A percentile compares a stretch with the other conserved stretches of the same genome.
phyloP scores from a whole-genome alignment of 768 basidiomycete genomes.

The Mycena maculata region DNA sequence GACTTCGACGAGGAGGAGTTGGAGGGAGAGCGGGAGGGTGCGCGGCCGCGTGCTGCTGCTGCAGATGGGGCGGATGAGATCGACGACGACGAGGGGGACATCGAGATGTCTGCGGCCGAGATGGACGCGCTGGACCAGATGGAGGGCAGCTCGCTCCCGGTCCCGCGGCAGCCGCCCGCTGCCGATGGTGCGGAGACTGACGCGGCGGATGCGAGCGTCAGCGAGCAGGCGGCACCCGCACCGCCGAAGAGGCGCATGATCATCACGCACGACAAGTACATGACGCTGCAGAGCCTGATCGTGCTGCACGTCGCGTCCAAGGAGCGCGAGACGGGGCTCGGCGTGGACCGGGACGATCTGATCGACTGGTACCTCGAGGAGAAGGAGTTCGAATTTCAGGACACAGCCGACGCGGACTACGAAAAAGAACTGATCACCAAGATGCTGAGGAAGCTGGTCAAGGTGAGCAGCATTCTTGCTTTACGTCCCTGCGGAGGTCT shows the following conservation, averaged over 20 bases:
- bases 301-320: conserved; percentile 83
- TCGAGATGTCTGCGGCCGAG: conserved; percentile 47
- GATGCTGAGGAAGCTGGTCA: conserved; percentile 89
- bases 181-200: conserved; percentile 51
- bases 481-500: neutral
- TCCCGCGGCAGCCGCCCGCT: conserved; percentile 43
- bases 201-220: conserved; percentile 51
- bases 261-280: conserved; percentile 97
- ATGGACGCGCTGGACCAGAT: conserved; percentile 64
- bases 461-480: conserved; percentile 68
- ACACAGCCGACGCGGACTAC: conserved; percentile 88
- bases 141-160: conserved; percentile 61
- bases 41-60: conserved; percentile 46
- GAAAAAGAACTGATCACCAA: conserved; percentile 93
- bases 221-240: conserved; percentile 47
- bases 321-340: conserved; percentile 80
- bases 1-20: conserved; percentile 95
- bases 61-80: conserved; percentile 48
- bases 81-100: conserved; percentile 66
- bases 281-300: conserved; percentile 88
- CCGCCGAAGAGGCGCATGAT: conserved; percentile 80
- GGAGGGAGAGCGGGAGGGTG: conserved; percentile 62
- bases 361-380: conserved; percentile 97
- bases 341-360: conserved; percentile 90
- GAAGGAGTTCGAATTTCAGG: conserved; percentile 84